A percentile compares a stretch with the other conserved stretches of the same genome.
Evolutionary conservation across 2,329 filamentous ascomycete genomes (phyloP).

Genomic region (Ophiocordyceps unilateralis): DNA sequence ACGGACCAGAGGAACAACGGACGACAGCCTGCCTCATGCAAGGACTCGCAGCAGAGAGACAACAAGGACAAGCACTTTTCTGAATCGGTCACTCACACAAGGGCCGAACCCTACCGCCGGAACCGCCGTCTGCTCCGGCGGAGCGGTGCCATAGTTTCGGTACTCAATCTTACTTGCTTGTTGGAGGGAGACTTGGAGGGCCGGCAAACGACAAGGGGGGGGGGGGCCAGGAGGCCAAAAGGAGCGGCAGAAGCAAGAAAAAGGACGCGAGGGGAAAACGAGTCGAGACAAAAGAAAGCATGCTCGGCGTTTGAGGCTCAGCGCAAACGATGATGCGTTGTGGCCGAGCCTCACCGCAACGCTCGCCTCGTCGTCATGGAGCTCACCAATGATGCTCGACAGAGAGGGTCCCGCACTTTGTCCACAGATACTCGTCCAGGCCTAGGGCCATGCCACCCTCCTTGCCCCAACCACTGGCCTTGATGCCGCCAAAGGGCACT

Average conservation of each 20-base stretch:
- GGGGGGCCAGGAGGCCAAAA: neutral
- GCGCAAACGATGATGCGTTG: neutral
- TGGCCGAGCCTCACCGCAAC: neutral
- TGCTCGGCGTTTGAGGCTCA: neutral
- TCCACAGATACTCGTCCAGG: constrained; percentile 26
- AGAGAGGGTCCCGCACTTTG: constrained; percentile 26
- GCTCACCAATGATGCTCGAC: constrained; percentile 11
- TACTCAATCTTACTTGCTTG: neutral
- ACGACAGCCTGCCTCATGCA: neutral
- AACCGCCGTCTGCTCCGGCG: neutral
- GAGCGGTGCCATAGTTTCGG: constrained; percentile 2
- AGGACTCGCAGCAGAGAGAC: neutral
- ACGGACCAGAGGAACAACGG: neutral
- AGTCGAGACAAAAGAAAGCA: neutral
- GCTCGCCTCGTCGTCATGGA: too few species aligned
- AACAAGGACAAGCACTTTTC: neutral
- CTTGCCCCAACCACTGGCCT: constrained; percentile 28
- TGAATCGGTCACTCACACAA: neutral
- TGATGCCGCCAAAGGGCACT: constrained; percentile 29
- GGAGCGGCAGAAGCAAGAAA: neutral
- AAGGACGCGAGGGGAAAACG: neutral
- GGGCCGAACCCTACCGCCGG: neutral
- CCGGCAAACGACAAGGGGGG: neutral
- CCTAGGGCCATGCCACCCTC: constrained; percentile 30
- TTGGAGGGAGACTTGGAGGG: neutral